phyloP scores from a whole-genome alignment of 2,329 filamentous ascomycete species.

The Tolypocladium paradoxum region DNA sequence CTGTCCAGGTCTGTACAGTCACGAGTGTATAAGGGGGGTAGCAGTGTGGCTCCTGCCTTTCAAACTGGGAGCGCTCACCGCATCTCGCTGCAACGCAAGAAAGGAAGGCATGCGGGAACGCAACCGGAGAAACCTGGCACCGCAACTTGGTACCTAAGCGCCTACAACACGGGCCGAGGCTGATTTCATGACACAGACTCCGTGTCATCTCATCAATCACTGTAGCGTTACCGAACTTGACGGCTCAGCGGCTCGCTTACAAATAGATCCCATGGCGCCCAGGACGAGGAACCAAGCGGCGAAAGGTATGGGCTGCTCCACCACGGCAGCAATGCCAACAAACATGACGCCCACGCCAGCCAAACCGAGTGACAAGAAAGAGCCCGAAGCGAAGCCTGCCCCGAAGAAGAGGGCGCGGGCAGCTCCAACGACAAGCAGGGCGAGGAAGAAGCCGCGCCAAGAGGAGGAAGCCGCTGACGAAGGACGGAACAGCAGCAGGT shows the following conservation, averaged over 20 bases:
- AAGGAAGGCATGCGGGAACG: background rate
- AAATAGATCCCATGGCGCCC: constrained; percentile 13
- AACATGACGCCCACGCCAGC: background rate
- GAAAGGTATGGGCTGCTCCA: constrained; percentile 7
- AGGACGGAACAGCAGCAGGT: background rate
- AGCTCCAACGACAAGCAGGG: constrained; percentile 4
- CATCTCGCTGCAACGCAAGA: background rate
- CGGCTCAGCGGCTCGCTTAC: background rate
- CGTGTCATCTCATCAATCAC: background rate
- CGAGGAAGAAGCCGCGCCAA: background rate
- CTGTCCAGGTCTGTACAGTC: background rate
- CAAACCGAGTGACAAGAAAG: constrained; percentile 3
- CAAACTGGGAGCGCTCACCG: background rate
- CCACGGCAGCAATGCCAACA: background rate
- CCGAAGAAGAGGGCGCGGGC: constrained; percentile 7
- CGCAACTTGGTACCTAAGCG: background rate
- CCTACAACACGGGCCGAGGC: background rate
- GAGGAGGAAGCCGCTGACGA: background rate
- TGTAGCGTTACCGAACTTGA: background rate
- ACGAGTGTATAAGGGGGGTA: background rate
- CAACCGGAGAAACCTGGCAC: background rate
- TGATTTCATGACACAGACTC: background rate
- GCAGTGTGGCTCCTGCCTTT: background rate
- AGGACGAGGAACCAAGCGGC: constrained; percentile 12
- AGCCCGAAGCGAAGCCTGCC: background rate